Conservation (phyloP, 1,284 basidiomycete genomes). For the Cryptococcus sp. region DNA sequence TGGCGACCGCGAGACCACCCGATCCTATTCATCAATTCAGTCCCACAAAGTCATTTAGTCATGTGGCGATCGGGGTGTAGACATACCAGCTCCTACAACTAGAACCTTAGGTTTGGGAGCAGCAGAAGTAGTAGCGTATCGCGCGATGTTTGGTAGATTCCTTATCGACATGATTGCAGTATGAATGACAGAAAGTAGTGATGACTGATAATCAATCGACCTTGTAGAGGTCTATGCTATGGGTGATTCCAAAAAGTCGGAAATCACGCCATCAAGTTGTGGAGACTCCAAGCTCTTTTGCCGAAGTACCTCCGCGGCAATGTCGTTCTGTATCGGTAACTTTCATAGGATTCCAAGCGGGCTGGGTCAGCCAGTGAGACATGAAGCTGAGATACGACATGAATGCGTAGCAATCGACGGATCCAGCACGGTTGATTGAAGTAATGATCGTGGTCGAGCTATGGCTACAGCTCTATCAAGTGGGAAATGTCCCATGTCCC, state of each 20-base stretch:
- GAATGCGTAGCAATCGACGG: too few relatives aligned
- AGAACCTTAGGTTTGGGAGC: slow-evolving; percentile 49
- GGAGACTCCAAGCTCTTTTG: neutral
- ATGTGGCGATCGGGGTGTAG: neutral
- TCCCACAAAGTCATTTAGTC: neutral
- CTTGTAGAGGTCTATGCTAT: neutral
- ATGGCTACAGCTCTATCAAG: too few relatives aligned
- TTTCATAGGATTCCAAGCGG: too few relatives aligned
- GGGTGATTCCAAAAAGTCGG: neutral
- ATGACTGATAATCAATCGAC: neutral
- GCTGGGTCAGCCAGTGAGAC: too few relatives aligned
- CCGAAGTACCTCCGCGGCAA: too few relatives aligned
- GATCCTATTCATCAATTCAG: slow-evolving; percentile 55
- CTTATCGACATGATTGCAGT: neutral
- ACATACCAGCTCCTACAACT: slow-evolving; percentile 49
- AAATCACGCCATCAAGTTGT: neutral
- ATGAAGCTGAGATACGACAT: too few relatives aligned
- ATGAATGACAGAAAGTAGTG: neutral
- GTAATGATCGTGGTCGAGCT: too few relatives aligned
- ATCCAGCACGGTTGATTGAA: too few relatives aligned
- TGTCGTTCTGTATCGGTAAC: too few relatives aligned
- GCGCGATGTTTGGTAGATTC: slow-evolving; percentile 11
- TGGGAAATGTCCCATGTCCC: too few relatives aligned
- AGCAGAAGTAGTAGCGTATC: slow-evolving; percentile 33
- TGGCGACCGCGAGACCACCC: slow-evolving; percentile 70